Percentiles rank a stretch among this genome's conserved stretches.
Evolutionary conservation across 495 filamentous ascomycete species (phyloP).

Genomic region (Ramalina peruviana): DNA sequence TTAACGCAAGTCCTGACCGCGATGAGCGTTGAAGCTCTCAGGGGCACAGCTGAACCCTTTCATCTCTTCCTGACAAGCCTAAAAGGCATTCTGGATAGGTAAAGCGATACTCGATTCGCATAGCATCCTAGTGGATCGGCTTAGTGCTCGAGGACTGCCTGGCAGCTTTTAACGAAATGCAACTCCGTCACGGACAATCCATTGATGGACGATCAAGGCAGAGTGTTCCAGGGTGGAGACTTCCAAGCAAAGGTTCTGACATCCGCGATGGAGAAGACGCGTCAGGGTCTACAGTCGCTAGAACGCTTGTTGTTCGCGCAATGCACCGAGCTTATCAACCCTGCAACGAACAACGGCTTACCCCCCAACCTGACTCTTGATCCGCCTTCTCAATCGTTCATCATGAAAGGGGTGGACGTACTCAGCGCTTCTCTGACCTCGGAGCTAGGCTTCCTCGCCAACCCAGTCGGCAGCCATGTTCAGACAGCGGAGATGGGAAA

Average conservation of each 20-base stretch:
- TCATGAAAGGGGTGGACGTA: conserved; percentile 46
- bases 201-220: conserved; percentile 29
- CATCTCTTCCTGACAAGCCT: conserved; percentile 16
- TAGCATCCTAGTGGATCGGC: conserved; percentile 47
- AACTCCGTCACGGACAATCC: conserved; percentile 54
- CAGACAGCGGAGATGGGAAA: conserved; percentile 46
- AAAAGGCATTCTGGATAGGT: too few relatives aligned
- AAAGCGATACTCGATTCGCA: conserved; percentile 39
- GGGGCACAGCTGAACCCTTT: conserved; percentile 39
- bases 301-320: conserved; percentile 45
- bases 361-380: conserved; percentile 45
- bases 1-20: conserved; percentile 25
- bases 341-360: conserved; percentile 37
- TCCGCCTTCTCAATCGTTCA: conserved; percentile 42
- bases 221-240: conserved; percentile 39
- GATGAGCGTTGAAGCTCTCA: conserved; percentile 28
- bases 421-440: conserved; percentile 47
- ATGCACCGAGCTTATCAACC: conserved; percentile 42
- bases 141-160: conserved; percentile 45
- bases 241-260: conserved; percentile 47
- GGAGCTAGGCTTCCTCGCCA: conserved; percentile 39
- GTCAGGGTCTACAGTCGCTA: conserved; percentile 36
- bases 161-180: conserved; percentile 36
- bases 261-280: conserved; percentile 47
- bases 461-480: conserved; percentile 40